Conservation (phyloP, 306 rosid species). For the Urtica urens region DNA sequence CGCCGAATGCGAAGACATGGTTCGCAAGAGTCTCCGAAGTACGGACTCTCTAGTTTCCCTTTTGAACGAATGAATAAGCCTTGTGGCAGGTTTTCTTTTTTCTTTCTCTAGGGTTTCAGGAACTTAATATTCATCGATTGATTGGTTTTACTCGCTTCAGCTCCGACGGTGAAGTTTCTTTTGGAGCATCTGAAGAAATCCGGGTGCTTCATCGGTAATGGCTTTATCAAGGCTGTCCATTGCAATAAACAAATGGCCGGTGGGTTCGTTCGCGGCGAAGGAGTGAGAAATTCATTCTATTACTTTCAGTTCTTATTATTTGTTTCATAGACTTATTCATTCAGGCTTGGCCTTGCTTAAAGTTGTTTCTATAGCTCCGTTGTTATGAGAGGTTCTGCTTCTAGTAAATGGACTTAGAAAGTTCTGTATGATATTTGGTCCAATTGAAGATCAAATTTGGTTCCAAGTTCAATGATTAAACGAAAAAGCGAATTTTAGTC, state of each 20-base stretch:
- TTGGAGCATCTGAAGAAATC: conserved; percentile 55
- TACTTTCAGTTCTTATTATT: no score
- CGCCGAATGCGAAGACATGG: conserved; percentile 55
- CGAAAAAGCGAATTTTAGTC: no score
- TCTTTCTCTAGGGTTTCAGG: no score
- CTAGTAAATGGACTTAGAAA: no score
- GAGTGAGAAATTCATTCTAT: conserved; percentile 29
- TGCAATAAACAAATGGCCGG: conserved; percentile 37
- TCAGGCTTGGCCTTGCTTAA: no score
- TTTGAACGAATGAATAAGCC: background rate
- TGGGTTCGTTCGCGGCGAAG: conserved; percentile 54
- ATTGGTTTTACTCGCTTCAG: conserved; percentile 21
- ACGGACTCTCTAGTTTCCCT: background rate
- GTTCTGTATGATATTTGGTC: no score
- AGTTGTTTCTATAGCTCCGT: no score
- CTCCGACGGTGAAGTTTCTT: conserved; percentile 60
- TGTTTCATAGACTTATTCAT: no score
- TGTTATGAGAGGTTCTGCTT: no score
- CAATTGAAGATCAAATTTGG: no score
- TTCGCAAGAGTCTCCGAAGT: conserved; percentile 51
- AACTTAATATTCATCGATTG: background rate
- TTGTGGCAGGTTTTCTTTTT: conserved; percentile 1
- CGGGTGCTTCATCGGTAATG: conserved; percentile 52
- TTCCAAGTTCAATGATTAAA: no score
- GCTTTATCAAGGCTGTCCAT: conserved; percentile 44